phyloP scores from a whole-genome alignment of 177 flowering plant genomes.

The Vitis hybrid region DNA sequence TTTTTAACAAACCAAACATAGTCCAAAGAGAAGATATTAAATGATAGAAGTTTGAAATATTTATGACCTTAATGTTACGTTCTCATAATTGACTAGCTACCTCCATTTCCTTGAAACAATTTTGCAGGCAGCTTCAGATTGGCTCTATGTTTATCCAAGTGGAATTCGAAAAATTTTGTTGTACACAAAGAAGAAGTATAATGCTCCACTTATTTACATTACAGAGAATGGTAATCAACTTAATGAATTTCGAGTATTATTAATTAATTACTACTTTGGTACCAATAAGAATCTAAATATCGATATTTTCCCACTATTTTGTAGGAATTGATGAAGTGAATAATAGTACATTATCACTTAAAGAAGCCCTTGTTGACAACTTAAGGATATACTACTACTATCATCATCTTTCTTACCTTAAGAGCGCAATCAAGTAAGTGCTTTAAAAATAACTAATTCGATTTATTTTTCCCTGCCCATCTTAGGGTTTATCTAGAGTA shows the following conservation, averaged over 20 bases:
- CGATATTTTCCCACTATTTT: not conserved
- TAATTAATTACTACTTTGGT: not conserved
- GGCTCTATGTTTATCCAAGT: slow-evolving; percentile 48
- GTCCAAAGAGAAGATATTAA: too few relatives aligned
- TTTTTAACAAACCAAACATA: too few relatives aligned
- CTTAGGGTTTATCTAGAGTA: too few relatives aligned
- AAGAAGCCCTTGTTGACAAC: slow-evolving; percentile 32
- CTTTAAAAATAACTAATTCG: not conserved
- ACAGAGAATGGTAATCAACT: slow-evolving; percentile 53
- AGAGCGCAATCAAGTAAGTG: slow-evolving; percentile 34
- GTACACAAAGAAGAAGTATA: slow-evolving; percentile 36
- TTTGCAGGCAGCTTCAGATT: slow-evolving; percentile 34
- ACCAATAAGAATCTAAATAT: not conserved
- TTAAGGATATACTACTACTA: slow-evolving; percentile 34
- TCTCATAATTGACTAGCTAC: too few relatives aligned
- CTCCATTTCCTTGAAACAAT: not conserved
- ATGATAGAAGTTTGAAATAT: too few relatives aligned
- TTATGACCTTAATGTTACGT: too few relatives aligned
- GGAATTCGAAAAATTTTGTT: slow-evolving; percentile 37
- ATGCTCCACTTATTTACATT: slow-evolving; percentile 43
- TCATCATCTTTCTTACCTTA: slow-evolving; percentile 29
- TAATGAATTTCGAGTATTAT: not conserved
- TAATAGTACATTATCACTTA: slow-evolving; percentile 23
- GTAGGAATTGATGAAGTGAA: slow-evolving; percentile 35
- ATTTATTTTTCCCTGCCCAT: too few relatives aligned